Percentiles rank a stretch among this genome's conserved stretches.
These are phyloP conservation scores for Erigeron philadelphicus DNA, from an alignment of 140 eudicot species.

Conservation along the genomic window DNA sequence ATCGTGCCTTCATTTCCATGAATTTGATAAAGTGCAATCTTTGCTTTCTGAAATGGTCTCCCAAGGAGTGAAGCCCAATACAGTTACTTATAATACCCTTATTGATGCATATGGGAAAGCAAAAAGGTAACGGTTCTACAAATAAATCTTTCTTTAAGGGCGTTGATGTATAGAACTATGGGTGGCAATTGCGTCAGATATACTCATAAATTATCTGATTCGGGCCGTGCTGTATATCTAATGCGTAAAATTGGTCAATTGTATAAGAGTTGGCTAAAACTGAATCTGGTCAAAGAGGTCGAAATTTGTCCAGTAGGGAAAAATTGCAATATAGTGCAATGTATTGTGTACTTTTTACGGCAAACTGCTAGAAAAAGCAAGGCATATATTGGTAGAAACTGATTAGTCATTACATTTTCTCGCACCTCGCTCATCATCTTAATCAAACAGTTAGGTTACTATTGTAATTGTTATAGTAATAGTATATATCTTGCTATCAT, in stretches of 20 bases:
- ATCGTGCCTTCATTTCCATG: conserved; percentile 74
- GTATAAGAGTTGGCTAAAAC: not conserved
- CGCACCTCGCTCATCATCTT: not conserved
- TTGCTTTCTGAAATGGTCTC: conserved; percentile 73
- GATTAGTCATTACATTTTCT: not conserved
- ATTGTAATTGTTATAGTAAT: too few relatives aligned
- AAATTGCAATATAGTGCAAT: not conserved
- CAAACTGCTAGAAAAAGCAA: not conserved
- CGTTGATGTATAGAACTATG: not conserved
- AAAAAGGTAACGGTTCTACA: conserved; percentile 43
- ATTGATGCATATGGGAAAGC: conserved; percentile 94
- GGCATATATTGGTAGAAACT: not conserved
- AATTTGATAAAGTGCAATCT: conserved; percentile 56
- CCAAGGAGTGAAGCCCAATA: conserved; percentile 72
- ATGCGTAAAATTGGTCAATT: not conserved
- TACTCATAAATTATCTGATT: not conserved
- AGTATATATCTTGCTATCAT: too few relatives aligned
- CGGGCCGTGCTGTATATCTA: not conserved
- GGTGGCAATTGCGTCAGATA: not conserved
- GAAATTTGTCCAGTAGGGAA: not conserved
- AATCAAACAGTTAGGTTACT: not conserved
- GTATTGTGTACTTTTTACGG: not conserved
- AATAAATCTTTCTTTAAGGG: not conserved
- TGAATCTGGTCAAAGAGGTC: not conserved
- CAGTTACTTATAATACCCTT: conserved; percentile 84